Base-by-base conservation (phyloP, 2,329 filamentous ascomycete species). In the Trichoderma pleuroti region DNA sequence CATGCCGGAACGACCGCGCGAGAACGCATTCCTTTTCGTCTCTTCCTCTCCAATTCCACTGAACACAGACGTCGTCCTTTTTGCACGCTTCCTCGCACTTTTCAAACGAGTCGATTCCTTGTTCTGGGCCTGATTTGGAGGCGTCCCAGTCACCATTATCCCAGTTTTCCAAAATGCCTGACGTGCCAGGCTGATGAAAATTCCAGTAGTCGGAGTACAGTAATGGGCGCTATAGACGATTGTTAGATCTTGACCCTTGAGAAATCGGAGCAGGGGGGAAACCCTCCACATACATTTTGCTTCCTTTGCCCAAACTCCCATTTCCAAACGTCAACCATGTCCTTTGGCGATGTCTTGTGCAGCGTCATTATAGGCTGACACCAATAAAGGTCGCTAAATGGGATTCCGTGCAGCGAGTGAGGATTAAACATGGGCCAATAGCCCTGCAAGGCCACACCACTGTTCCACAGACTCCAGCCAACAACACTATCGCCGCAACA, bases 401-500 rank as follows among this genome's bases (percentile, higher is more conserved):
- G 84, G 30, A 86, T 81, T 4, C 81, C 80, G 62, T 87, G 84
- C 28, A 86, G 75, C 46, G 86, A 79, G 72, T 88, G 85, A n/a
- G 80, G 78, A 72, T 82, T 82, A 78, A 86, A 86, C 76, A 85
- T 78, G 3, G 84, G 84, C 80, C 82, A 86, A 67, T 84, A 79
- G 7, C 84, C 85, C 21, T 81, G 82, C 71, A 87, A 67, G 5
- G 78, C 74, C 11, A 87, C 79, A 1, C 82, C 82, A 24, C 80
- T 81, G 52, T 84, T 80, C 72, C 80, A 80, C 57, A 87, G 73
- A 6, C 81, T 81, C 77, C 81, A 85, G 4, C 85, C 86, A 4
- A 87, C 76, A 8, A 87, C 81, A 52, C 84, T 85, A 68, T 87
- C 86, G 7, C 86, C 86, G 63, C 85, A 86, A 76, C 84, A 87